Evolutionary conservation across 1,284 basidiomycete species (phyloP), one percentile per base, ranked within the genome.

Genomic region (Malassezia sp.): DNA sequence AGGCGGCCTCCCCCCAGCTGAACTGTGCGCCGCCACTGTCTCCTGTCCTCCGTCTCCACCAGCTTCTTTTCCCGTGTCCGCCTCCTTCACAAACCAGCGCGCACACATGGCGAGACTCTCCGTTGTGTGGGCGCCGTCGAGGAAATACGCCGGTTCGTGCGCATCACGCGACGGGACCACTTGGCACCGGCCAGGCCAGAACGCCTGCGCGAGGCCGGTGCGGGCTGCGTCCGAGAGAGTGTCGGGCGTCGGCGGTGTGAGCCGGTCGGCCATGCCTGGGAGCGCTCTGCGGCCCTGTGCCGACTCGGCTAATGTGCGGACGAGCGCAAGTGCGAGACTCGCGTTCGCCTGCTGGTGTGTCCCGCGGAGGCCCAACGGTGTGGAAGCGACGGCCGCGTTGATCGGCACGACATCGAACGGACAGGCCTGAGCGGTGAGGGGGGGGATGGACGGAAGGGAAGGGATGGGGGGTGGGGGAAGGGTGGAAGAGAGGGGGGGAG

Each of bases 121-220:
- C 11, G 79, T 73, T 0, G 93, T 99, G 70, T 97, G 93, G 11
- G 91, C 90, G 1, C 93, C 93, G 69, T 97, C 93, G 20, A 97
- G 74, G 70, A 82, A 86, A 88, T 89, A 97, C 1, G 79, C 84
- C 9, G 78, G 74, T 4, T 67, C 62, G 2, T 67, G 31, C 8
- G 38, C 38, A 10, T 12, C 14, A 2, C 32, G 40, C 56, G 87
- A 83, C 3, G 58, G 51, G 6, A 93, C 80, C 1, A 77, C 79
- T 72, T 99, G 93, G 70, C 93, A 99, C 32, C 93, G 79, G n/a
- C 93, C 93, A 2, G 93, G 91, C 91, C 91, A 99, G 50, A 76
- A 79, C 0, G 89, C 79, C 12, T 77, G 73, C 53, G 79, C 72
- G 15, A 38, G 40, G n/a, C 17, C 32, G 29, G 23, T 32, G 49